Conservation (phyloP, 1,139 yeast genomes). For the Blastobotrys malaysiensis region DNA sequence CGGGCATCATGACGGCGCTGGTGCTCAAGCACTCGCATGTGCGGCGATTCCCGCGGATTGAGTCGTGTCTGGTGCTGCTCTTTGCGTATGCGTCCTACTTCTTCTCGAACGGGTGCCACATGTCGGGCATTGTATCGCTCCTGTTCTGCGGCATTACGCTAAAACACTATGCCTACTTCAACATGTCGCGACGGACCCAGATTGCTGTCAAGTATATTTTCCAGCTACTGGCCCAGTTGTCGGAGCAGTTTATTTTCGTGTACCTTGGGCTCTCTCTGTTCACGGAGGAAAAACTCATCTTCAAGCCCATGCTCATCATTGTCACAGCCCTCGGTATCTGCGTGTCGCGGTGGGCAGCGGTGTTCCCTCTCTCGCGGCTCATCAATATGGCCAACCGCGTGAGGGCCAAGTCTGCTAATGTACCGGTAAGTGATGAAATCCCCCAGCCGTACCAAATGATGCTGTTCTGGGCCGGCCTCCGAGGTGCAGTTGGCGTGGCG, state of each 20-base stretch:
- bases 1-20: constrained; percentile 86
- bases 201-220: constrained; percentile 93
- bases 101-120: constrained; percentile 97
- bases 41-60: constrained; percentile 91
- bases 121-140: constrained; percentile 96
- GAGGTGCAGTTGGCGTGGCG: constrained; percentile 99
- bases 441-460: constrained; percentile 96
- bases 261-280: constrained; percentile 90
- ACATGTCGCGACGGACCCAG: constrained; percentile 96
- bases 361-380: constrained; percentile 83
- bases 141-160: constrained; percentile 94
- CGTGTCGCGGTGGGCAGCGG: constrained; percentile 95
- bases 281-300: constrained; percentile 92
- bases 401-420: constrained; percentile 18
- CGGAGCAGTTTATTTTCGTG: constrained; percentile 95
- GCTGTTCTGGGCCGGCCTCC: constrained; percentile 98
- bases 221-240: constrained; percentile 87
- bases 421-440: constrained; percentile 73
- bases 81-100: constrained; percentile 96
- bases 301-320: constrained; percentile 86
- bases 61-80: constrained; percentile 83
- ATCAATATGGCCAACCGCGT: constrained; percentile 69
- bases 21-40: constrained; percentile 88
- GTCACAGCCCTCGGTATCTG: constrained; percentile 88
- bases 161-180: constrained; percentile 94